Base-by-base conservation (phyloP, 1,284 basidiomycete species). In the Vanrija sp. region DNA sequence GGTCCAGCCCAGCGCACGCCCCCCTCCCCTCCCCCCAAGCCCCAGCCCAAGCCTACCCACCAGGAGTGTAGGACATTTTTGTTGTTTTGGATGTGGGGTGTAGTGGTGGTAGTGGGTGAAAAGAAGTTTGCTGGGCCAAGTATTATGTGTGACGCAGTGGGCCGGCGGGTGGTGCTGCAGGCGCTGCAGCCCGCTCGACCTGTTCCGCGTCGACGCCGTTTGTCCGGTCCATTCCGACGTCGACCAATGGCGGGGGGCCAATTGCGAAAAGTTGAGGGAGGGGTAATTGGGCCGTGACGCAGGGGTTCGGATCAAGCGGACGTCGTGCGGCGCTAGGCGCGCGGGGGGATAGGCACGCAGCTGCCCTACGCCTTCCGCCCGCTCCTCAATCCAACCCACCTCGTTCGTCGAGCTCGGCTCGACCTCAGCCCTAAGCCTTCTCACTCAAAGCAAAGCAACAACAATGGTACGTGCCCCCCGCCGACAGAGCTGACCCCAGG, bases 31-130 rank as follows among this genome's bases (percentile, higher is more conserved):
- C n/a, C n/a, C n/a, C n/a, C n/a, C n/a, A n/a, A n/a, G n/a, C n/a
- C n/a, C n/a, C n/a, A n/a, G n/a, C n/a, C n/a, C 31, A 31, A 12
- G 31, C 12, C 31, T 37, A 54, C 52, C 44, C 39, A 58, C 56
- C 56, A 39, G 52, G 46, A 54, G 56, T 43, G 56, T 49, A 58
- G 35, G 56, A 54, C 54, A 56, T 56, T 56, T 51, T 56, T 43
- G 24, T 19, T 47, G 18, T 41, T 36, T 47, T 51, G 31, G 14
- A 19, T 38, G 31, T 19, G 22, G 24, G 25, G 20, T 38, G 35
- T 19, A 36, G 20, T 14, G 38, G 38, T 52, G 27, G 38, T 22
- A 23, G 14, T 14, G 41, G 52, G 14, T 18, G 35, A 45, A 45
- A 45, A 41, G 8, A 10, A n/a, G 14, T 18, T 46, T 36, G 45